These are phyloP conservation scores for Tephrocybe sp. DNA, from an alignment of 768 basidiomycete species.

Conservation along the genomic window DNA sequence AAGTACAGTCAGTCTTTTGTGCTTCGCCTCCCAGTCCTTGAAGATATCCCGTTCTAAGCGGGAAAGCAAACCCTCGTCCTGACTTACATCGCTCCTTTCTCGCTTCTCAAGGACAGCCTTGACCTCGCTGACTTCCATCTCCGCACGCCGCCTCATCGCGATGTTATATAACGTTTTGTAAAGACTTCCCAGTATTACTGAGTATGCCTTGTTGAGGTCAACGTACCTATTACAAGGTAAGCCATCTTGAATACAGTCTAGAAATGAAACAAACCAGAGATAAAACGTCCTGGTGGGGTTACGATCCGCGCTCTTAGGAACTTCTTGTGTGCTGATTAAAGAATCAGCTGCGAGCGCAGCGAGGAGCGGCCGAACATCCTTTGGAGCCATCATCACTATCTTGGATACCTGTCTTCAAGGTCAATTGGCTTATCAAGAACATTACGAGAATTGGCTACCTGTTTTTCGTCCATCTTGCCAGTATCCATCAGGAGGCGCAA, in stretches of 20 bases:
- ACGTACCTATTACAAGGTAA: conserved; percentile 64
- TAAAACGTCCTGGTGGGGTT: conserved; percentile 88
- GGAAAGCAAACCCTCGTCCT: conserved; percentile 66
- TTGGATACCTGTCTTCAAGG: conserved; percentile 70
- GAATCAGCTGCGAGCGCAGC: conserved; percentile 77
- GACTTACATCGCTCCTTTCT: conserved; percentile 79
- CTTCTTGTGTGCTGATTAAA: conserved; percentile 88
- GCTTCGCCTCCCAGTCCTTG: conserved; percentile 68
- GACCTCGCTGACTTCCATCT: conserved; percentile 63
- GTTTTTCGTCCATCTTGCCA: conserved; percentile 94
- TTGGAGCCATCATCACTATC: conserved; percentile 87
- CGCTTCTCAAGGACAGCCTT: conserved; percentile 77
- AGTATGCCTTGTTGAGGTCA: conserved; percentile 80
- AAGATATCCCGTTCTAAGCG: conserved; percentile 75
- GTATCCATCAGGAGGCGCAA: conserved; percentile 73
- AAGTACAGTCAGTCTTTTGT: conserved; percentile 72
- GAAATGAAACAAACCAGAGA: conserved; percentile 62
- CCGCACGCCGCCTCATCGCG: conserved; percentile 65
- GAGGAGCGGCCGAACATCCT: conserved; percentile 80
- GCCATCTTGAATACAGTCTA: neutral
- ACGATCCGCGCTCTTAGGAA: conserved; percentile 87
- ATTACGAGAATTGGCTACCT: conserved; percentile 47
- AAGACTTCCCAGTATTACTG: conserved; percentile 68
- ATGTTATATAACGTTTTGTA: conserved; percentile 94
- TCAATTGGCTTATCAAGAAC: neutral